Base-by-base conservation (phyloP, 768 basidiomycete genomes). In the Rhizopogon vesiculosus region DNA sequence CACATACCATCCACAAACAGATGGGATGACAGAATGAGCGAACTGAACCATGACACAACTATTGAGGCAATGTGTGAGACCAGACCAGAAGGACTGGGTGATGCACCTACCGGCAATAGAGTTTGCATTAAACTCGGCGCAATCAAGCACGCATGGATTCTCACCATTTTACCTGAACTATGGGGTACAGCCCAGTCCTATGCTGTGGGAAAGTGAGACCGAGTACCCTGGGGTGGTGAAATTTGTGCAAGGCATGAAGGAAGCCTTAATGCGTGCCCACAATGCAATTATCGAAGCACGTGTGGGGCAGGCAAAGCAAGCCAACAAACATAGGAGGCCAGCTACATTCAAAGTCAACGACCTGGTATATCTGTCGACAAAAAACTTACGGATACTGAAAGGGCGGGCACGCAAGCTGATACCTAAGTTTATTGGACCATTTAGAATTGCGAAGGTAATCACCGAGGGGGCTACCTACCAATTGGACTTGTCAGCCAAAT, bases 1-100 rank as follows among this genome's bases (percentile, higher is more conserved):
- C 5, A 70, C 73, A 0, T 77, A 71, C 54, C 77, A 78, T 51
- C 76, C 73, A 0, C 72, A 77, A 49, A 77, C 72, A 1, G 73
- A 76, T 57, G 71, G 74, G 0, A 66, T 65, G 19, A 61, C 66
- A 0, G 64, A 69, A 59, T 52, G 64, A 1, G 64, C 60, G 0
- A 75, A 70, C 42, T 42, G 64, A 0, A 61, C 50, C 16, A 55
- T 76, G 1, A 61, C 58, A 1, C 71, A 75, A 53, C 73, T 74
- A 5, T 62, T 76, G 39, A 45, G 61, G 0, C 41, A 65, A 0
- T 13, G 59, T 0, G 58, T 74, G 0, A 12, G 50, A 0, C 61
- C 64, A 1, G 60, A 72, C 22, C 73, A 75, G 41, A 62, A 59
- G 3, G 57, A 66, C 41, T 66, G 65, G 64, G 43, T 56, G 12